These are phyloP conservation scores for Aspergillus sp. DNA, from an alignment of 2,329 filamentous ascomycete species.

Conservation along the genomic window DNA sequence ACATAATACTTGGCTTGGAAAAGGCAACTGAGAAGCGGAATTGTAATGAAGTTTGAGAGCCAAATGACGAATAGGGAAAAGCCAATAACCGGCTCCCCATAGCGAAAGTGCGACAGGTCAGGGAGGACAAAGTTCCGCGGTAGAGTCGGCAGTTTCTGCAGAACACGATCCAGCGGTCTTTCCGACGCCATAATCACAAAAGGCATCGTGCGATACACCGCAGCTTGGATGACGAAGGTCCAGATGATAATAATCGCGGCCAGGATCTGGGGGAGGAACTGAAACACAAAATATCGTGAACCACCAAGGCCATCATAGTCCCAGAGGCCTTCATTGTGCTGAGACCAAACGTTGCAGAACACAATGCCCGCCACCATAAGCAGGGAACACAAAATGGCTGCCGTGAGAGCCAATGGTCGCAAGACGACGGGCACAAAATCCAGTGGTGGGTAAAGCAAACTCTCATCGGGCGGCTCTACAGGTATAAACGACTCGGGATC, in stretches of 20 bases:
- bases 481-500: slow-evolving; percentile 40
- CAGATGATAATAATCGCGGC: slow-evolving; percentile 65
- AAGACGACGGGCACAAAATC: slow-evolving; percentile 64
- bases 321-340: slow-evolving; percentile 54
- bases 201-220: slow-evolving; percentile 67
- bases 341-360: slow-evolving; percentile 62
- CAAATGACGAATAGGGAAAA: slow-evolving; percentile 61
- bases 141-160: slow-evolving; percentile 52
- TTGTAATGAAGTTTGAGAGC: slow-evolving; percentile 62
- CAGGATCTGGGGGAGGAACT: slow-evolving; percentile 71
- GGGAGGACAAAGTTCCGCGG: slow-evolving; percentile 60
- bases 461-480: slow-evolving; percentile 36
- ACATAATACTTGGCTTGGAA: slow-evolving; percentile 60
- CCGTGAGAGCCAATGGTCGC: slow-evolving; percentile 53
- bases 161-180: slow-evolving; percentile 49
- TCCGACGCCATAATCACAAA: slow-evolving; percentile 68
- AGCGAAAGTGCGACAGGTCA: slow-evolving; percentile 56
- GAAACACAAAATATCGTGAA: slow-evolving; percentile 72
- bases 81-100: slow-evolving; percentile 59
- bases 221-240: slow-evolving; percentile 62
- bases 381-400: slow-evolving; percentile 53
- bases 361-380: slow-evolving; percentile 64
- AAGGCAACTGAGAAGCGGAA: slow-evolving; percentile 69
- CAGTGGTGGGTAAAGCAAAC: slow-evolving; percentile 44
- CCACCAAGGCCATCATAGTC: slow-evolving; percentile 61